Conservation (phyloP, 2,329 filamentous ascomycete species). For the Falciphora oryzae region DNA sequence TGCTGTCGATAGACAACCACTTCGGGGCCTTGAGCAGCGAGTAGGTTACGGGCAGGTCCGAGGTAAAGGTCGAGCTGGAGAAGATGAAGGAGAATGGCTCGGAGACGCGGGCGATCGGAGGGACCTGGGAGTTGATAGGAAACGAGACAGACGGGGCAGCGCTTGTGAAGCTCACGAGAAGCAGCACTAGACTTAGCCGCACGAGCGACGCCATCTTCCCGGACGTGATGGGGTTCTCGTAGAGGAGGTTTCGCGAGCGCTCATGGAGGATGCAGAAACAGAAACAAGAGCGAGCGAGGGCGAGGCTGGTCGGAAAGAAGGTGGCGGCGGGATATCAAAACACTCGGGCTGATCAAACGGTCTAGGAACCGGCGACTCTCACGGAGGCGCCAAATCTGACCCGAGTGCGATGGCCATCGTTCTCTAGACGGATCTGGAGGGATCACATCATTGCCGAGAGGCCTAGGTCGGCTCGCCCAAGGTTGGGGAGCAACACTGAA, state of each 20-base stretch:
- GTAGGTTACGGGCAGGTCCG: slow-evolving; percentile 57
- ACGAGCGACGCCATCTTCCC: not conserved
- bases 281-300: not conserved
- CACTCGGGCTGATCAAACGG: not conserved
- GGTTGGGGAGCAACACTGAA: not conserved
- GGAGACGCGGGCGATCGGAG: slow-evolving; percentile 66
- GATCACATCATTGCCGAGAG: not conserved
- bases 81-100: slow-evolving; percentile 66
- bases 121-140: slow-evolving; percentile 79
- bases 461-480: not conserved
- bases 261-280: not conserved
- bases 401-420: not conserved
- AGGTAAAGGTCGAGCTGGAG: slow-evolving; percentile 67
- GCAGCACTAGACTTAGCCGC: slow-evolving; percentile 24
- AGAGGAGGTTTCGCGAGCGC: not conserved
- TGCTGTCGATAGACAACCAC: slow-evolving; percentile 70
- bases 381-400: not conserved
- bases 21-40: slow-evolving; percentile 57
- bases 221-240: not conserved
- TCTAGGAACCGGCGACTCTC: not conserved
- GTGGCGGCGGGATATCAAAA: not conserved
- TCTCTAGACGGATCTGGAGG: not conserved
- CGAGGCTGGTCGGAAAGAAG: not conserved
- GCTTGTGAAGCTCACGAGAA: slow-evolving; percentile 24
- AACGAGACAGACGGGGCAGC: slow-evolving; percentile 48